Evolutionary conservation across 192 early-diverging fungal species (phyloP).

Genomic region (Gaertneriomyces semiglobifer): DNA sequence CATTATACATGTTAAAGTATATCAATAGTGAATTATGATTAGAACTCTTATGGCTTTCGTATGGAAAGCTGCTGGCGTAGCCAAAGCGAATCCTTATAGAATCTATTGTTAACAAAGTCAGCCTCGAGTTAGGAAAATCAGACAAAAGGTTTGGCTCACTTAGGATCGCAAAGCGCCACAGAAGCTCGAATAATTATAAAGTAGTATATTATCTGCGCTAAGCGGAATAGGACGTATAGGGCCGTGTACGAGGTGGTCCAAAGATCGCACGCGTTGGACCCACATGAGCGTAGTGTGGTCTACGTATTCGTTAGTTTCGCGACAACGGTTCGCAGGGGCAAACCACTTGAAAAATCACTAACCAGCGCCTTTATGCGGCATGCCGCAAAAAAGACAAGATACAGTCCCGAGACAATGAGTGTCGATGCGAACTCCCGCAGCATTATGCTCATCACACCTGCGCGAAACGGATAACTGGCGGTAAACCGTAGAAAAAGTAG

Average conservation of each 20-base stretch:
- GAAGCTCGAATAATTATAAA: slow-evolving; percentile 33
- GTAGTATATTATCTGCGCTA: slow-evolving; percentile 40
- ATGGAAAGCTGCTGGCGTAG: not conserved
- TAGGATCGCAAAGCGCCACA: slow-evolving; percentile 43
- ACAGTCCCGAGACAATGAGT: slow-evolving; percentile 24
- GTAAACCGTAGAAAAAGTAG: slow-evolving; percentile 47
- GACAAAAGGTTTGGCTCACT: slow-evolving; percentile 22
- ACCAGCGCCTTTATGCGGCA: slow-evolving; percentile 39
- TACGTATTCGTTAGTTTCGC: not conserved
- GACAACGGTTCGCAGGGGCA: not conserved
- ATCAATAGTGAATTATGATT: too few relatives aligned
- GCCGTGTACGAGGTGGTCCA: slow-evolving; percentile 35
- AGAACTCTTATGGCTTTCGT: too few relatives aligned
- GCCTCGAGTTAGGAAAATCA: too few relatives aligned
- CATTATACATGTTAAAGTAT: too few relatives aligned
- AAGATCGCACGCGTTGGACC: slow-evolving; percentile 30
- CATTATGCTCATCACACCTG: slow-evolving; percentile 44
- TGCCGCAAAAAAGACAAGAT: slow-evolving; percentile 28
- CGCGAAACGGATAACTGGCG: slow-evolving; percentile 45
- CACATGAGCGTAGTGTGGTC: slow-evolving; percentile 14
- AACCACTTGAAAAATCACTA: not conserved
- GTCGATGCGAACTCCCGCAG: slow-evolving; percentile 37
- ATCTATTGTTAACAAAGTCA: too few relatives aligned
- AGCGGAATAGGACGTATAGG: slow-evolving; percentile 35
- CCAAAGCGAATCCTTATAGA: too few relatives aligned